Evolutionary conservation across 805 yeast genomes (phyloP).

Genomic region (Kodamaea lidongshanica): DNA sequence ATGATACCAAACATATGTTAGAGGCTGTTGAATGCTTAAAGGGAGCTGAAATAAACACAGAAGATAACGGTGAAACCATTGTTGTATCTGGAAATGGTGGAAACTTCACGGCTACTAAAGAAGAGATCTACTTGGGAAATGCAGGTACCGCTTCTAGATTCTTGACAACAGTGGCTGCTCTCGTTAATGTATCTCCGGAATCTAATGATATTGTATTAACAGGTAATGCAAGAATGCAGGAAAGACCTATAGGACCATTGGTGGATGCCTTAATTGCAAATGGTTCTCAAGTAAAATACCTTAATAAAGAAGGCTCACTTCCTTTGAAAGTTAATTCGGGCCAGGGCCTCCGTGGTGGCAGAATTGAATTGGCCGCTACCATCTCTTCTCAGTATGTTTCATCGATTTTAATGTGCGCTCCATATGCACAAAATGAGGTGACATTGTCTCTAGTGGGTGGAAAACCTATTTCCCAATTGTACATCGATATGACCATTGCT

Average conservation of each 20-base stretch:
- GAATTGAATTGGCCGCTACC: conserved; percentile 90
- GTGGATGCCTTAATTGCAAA: conserved; percentile 83
- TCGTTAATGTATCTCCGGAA: conserved; percentile 47
- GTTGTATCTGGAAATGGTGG: conserved; percentile 86
- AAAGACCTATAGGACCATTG: conserved; percentile 92
- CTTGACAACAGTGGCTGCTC: conserved; percentile 85
- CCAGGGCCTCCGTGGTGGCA: conserved; percentile 75
- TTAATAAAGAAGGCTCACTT: conserved; percentile 72
- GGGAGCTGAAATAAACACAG: conserved; percentile 78
- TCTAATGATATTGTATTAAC: conserved; percentile 58
- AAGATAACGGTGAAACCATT: conserved; percentile 85
- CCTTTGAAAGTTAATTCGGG: conserved; percentile 74
- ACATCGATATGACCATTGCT: conserved; percentile 93
- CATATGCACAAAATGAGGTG: conserved; percentile 85
- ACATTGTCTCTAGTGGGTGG: conserved; percentile 90
- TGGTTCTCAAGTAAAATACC: conserved; percentile 69
- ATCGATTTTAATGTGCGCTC: conserved; percentile 94
- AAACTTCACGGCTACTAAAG: conserved; percentile 52
- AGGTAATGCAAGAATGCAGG: conserved; percentile 96
- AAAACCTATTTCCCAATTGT: conserved; percentile 90
- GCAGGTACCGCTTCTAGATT: conserved; percentile 98
- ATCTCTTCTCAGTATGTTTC: conserved; percentile 97
- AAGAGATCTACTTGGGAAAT: conserved; percentile 82
- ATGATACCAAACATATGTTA: conserved; percentile 93
- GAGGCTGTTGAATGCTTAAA: conserved; percentile 72